Percentiles rank a stretch among this genome's conserved stretches.
These are phyloP conservation scores for Candida insectorum DNA, from an alignment of 805 yeast genomes.

Conservation along the genomic window DNA sequence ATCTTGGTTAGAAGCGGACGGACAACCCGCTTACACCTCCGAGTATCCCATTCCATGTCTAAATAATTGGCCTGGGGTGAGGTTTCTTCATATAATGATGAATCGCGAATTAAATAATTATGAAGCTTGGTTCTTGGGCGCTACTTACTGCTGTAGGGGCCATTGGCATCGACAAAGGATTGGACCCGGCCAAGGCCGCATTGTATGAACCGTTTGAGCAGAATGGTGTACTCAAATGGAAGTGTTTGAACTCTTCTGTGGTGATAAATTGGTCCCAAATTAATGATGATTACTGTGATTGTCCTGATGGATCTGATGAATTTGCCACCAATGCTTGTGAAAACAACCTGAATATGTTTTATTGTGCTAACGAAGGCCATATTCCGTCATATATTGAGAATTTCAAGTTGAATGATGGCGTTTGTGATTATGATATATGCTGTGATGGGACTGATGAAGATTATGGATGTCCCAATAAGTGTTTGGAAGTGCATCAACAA, in stretches of 20 bases:
- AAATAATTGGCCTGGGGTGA: background rate
- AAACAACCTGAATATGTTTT: slow-evolving; percentile 39
- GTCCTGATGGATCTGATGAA: slow-evolving; percentile 97
- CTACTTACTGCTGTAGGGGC: slow-evolving; percentile 1
- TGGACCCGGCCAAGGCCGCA: slow-evolving; percentile 35
- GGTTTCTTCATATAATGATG: background rate
- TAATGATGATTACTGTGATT: slow-evolving; percentile 90
- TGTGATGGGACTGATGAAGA: slow-evolving; percentile 94
- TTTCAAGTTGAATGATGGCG: slow-evolving; percentile 78
- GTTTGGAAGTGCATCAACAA: slow-evolving; percentile 47
- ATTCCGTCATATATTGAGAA: slow-evolving; percentile 60
- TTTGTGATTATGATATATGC: slow-evolving; percentile 83
- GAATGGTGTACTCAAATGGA: slow-evolving; percentile 48
- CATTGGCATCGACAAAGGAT: too few relatives aligned
- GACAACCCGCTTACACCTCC: slow-evolving; percentile 30
- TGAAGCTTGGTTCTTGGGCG: too few relatives aligned
- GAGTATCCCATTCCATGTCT: slow-evolving; percentile 7
- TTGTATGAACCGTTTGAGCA: slow-evolving; percentile 50
- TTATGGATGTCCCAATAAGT: slow-evolving; percentile 51
- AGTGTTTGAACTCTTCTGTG: slow-evolving; percentile 67
- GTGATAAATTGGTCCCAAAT: slow-evolving; percentile 56
- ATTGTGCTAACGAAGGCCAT: slow-evolving; percentile 76
- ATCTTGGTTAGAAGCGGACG: slow-evolving; percentile 37
- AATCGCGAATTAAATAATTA: too few relatives aligned
- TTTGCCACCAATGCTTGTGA: slow-evolving; percentile 91